Conservation (phyloP, 1,284 basidiomycete species). For the Chalciporus sp. region DNA sequence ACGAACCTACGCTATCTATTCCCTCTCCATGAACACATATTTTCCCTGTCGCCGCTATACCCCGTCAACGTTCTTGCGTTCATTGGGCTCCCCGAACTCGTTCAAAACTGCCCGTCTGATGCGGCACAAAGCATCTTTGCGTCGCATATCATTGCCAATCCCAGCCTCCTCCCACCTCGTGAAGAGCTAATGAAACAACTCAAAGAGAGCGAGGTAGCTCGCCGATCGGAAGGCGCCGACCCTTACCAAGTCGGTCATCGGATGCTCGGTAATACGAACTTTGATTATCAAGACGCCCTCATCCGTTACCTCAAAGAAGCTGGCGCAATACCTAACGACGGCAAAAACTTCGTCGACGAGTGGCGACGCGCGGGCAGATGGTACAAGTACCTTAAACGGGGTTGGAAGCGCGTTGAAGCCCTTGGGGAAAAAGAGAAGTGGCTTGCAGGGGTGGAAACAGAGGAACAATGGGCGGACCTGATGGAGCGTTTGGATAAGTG, state of each 20-base stretch:
- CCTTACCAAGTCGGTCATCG: conserved; percentile 54
- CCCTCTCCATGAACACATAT: conserved; percentile 55
- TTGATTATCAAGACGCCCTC: conserved; percentile 52
- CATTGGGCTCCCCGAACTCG: conserved; percentile 49
- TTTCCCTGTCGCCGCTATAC: conserved; percentile 48
- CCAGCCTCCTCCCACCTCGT: conserved; percentile 42
- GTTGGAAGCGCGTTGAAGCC: conserved; percentile 47
- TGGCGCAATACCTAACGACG: conserved; percentile 44
- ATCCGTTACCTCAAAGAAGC: conserved; percentile 46
- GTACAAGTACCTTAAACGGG: conserved; percentile 41
- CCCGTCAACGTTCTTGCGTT: conserved; percentile 56
- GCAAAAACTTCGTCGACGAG: conserved; percentile 48
- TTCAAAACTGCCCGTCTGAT: conserved; percentile 53
- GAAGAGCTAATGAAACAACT: conserved; percentile 45
- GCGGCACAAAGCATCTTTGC: conserved; percentile 51
- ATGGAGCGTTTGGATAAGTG: conserved; percentile 49
- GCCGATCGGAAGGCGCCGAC: conserved; percentile 44
- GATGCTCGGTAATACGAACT: conserved; percentile 42
- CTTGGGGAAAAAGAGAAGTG: conserved; percentile 39
- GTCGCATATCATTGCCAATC: conserved; percentile 46
- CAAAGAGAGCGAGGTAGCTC: conserved; percentile 40
- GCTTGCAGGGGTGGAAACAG: conserved; percentile 41
- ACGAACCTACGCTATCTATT: conserved; percentile 57
- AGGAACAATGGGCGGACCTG: conserved; percentile 50
- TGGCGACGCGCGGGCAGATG: conserved; percentile 45